Evolutionary conservation across 345 rosid genomes (phyloP), one percentile per base, ranked within the genome.

Genomic region (Toxicodendron radicans): DNA sequence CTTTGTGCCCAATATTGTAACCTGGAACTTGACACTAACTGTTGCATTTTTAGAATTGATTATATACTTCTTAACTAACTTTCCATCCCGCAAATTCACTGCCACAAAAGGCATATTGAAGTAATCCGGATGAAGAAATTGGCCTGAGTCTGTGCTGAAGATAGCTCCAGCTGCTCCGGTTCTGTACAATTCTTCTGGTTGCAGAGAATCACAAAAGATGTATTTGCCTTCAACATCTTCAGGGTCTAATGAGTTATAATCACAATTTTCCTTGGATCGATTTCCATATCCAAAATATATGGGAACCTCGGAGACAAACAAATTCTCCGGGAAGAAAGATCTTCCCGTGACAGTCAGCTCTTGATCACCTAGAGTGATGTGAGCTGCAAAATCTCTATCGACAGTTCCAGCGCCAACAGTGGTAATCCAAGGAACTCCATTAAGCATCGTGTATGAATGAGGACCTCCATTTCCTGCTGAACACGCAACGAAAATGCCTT

Each of bases 401-500:
- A 86, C 53, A 32, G 84, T 86, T 67, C 87, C 84, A 0, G 81
- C 84, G 1, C 83, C 87, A 17, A 82, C 75, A 2, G 87, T 80
- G 5, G 84, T 78, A 12, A 86, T 68, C 89, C 89, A 82, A 12
- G 87, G 84, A 58, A 82, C 83, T 58, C 86, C 87, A 23, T 82
- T 84, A 0, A 5, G 18, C 43, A 84, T 79, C 0, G 86, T 80
- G 76, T 79, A 86, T 7, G 79, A 76, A 63, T 75, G 82, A 10
- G 86, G 90, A 3, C 86, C 87, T 1, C 12, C 1, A 48, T 84
- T 88, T 49, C 88, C 88, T 4, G 86, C 88, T 14, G 90, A 65
- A 49, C 88, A 86, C 4, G 81, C 64, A 4, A 88, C 88, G 51
- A 84, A 86, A 45, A 88, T 84, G 49, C 90, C 87, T 69, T 76